Percentiles rank a stretch among this genome's conserved stretches.
Evolutionary conservation across 2,329 filamentous ascomycete species (phyloP).

Genomic region (Exophiala sp.): DNA sequence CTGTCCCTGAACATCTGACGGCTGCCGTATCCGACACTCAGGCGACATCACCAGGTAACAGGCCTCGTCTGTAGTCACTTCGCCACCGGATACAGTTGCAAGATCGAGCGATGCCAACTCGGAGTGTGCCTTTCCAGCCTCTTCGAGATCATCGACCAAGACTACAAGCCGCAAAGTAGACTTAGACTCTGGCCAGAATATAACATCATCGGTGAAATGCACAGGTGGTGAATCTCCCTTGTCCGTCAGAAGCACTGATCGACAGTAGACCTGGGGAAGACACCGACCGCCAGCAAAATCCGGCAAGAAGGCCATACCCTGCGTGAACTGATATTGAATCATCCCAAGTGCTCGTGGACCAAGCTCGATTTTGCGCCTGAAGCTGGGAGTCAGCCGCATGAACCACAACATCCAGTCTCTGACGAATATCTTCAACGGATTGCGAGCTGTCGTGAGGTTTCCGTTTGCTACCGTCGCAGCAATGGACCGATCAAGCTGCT

Average conservation of each 20-base stretch:
- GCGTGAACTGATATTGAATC: constrained; percentile 29
- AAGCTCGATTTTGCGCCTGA: constrained; percentile 30
- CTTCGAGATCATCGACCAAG: constrained; percentile 8
- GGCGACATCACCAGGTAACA: constrained; percentile 11
- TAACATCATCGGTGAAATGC: constrained; percentile 34
- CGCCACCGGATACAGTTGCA: constrained; percentile 1
- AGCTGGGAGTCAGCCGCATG: constrained; percentile 32
- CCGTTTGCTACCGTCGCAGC: constrained; percentile 36
- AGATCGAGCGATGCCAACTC: constrained; percentile 30
- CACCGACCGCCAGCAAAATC: constrained; percentile 31
- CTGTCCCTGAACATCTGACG: neutral
- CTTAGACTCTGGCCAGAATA: constrained; percentile 25
- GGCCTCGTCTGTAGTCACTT: constrained; percentile 15
- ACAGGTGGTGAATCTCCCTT: constrained; percentile 2
- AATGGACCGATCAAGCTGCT: constrained; percentile 36
- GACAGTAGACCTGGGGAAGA: constrained; percentile 36
- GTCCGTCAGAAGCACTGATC: constrained; percentile 2
- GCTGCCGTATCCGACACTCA: neutral
- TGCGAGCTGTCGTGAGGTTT: constrained; percentile 31
- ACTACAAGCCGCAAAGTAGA: constrained; percentile 13
- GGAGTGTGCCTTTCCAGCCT: constrained; percentile 28
- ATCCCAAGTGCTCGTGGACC: constrained; percentile 33
- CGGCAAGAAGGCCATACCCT: constrained; percentile 34
- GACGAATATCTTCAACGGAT: constrained; percentile 31
- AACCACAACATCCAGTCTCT: constrained; percentile 34